phyloP scores from a whole-genome alignment of 2,329 filamentous ascomycete species.

The Diaporthe eres region DNA sequence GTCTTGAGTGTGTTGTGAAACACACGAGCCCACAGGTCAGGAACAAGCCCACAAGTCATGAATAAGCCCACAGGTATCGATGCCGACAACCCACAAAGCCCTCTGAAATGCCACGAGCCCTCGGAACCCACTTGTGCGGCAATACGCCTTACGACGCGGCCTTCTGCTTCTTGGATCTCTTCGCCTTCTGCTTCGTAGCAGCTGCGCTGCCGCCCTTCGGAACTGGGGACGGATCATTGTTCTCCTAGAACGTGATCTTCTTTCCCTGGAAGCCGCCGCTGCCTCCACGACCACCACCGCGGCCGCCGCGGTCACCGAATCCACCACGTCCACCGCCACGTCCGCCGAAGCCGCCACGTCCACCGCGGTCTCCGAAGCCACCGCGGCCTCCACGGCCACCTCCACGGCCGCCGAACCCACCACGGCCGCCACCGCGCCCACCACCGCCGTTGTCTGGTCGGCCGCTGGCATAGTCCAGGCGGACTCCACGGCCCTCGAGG shows the following conservation, averaged over 20 bases:
- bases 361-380: slow-evolving; percentile 57
- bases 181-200: slow-evolving; percentile 3
- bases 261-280: slow-evolving; percentile 78
- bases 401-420: slow-evolving; percentile 64
- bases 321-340: slow-evolving; percentile 58
- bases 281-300: slow-evolving; percentile 54
- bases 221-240: slow-evolving; percentile 12
- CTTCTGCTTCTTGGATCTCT: slow-evolving; percentile 64
- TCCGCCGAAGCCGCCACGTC: slow-evolving; percentile 65
- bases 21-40: slow-evolving; percentile 50
- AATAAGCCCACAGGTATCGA: slow-evolving; percentile 61
- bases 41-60: slow-evolving; percentile 66
- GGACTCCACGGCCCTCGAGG: slow-evolving; percentile 80
- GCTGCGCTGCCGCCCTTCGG: slow-evolving; percentile 4
- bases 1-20: slow-evolving; percentile 40
- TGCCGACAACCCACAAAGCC: slow-evolving; percentile 72
- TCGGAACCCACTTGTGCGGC: slow-evolving; percentile 59
- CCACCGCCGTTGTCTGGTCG: slow-evolving; percentile 67
- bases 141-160: slow-evolving; percentile 64
- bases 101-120: slow-evolving; percentile 63
- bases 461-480: slow-evolving; percentile 84
- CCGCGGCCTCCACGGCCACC: slow-evolving; percentile 62
- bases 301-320: slow-evolving; percentile 55
- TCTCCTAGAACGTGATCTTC: slow-evolving; percentile 79
- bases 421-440: slow-evolving; percentile 60